A percentile compares a stretch with the other conserved stretches of the same genome.
Evolutionary conservation across 1,284 basidiomycete species (phyloP).

Genomic region (Paramarasmius palmivorus): DNA sequence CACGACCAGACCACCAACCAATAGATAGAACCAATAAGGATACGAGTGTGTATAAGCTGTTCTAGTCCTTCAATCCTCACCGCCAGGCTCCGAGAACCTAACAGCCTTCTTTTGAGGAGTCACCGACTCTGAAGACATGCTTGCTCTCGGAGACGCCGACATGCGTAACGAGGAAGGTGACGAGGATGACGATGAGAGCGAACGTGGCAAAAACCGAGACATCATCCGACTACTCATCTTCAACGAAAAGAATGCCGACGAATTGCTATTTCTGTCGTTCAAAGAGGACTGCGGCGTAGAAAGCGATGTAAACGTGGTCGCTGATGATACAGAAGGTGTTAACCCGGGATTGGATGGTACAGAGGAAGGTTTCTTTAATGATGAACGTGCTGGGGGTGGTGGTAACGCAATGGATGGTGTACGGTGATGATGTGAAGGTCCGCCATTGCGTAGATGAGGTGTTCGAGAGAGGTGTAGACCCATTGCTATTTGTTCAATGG

Average conservation of each 20-base stretch:
- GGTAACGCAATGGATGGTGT: constrained; percentile 34
- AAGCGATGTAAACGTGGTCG: constrained; percentile 50
- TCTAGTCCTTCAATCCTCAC: no score
- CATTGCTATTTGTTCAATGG: constrained; percentile 74
- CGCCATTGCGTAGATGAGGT: constrained; percentile 55
- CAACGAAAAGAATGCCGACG: constrained; percentile 34
- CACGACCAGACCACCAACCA: no score
- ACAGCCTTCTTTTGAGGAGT: constrained; percentile 49
- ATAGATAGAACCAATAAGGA: no score
- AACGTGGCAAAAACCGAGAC: constrained; percentile 49
- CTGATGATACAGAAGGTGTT: constrained; percentile 44
- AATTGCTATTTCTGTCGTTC: constrained; percentile 31
- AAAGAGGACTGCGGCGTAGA: constrained; percentile 38
- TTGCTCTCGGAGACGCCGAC: constrained; percentile 38
- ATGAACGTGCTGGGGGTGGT: constrained; percentile 60
- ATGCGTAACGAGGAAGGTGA: constrained; percentile 35
- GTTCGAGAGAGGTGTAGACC: constrained; percentile 73
- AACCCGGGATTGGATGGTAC: constrained; percentile 36
- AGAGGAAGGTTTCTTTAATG: constrained; percentile 55
- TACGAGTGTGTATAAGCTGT: no score
- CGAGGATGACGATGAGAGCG: constrained; percentile 37
- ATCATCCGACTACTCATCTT: constrained; percentile 38
- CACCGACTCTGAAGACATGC: constrained; percentile 29
- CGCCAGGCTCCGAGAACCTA: constrained; percentile 38
- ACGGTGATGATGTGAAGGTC: constrained; percentile 22